phyloP scores from a whole-genome alignment of 306 rosid genomes.

The Delonix regia region DNA sequence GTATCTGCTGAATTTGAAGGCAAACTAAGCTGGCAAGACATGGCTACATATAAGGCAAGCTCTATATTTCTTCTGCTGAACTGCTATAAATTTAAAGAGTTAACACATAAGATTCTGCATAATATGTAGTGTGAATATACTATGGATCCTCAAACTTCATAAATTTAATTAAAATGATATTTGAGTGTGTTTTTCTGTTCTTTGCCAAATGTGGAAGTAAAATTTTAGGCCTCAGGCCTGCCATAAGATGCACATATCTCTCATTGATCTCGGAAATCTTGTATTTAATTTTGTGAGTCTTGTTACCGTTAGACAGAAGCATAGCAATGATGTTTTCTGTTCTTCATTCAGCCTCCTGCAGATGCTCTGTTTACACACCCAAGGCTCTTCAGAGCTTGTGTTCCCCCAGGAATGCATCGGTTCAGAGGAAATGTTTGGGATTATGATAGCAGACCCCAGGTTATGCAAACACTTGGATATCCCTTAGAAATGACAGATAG shows the following conservation, averaged over 20 bases:
- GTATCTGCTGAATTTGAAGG: constrained; percentile 88
- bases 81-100: constrained; percentile 15
- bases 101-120: constrained; percentile 4
- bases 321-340: constrained; percentile 40
- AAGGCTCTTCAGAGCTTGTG: constrained; percentile 93
- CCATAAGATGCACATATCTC: constrained; percentile 13
- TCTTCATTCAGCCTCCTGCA: constrained; percentile 80
- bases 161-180: neutral
- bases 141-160: constrained; percentile 13
- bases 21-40: constrained; percentile 93
- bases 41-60: constrained; percentile 81
- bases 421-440: constrained; percentile 98
- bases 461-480: constrained; percentile 74
- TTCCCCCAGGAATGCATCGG: constrained; percentile 96
- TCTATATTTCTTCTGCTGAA: constrained; percentile 27
- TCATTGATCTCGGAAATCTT: neutral
- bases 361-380: constrained; percentile 96
- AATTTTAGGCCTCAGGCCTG: neutral
- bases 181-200: constrained; percentile 15
- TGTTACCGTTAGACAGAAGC: constrained; percentile 21
- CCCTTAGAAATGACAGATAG: constrained; percentile 67
- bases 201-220: neutral
- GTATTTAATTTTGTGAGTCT: neutral
- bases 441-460: constrained; percentile 76
- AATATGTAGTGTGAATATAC: neutral